These are phyloP conservation scores for Cladosporium sphaerospermum DNA, from an alignment of 2,329 filamentous ascomycete species.

Conservation along the genomic window DNA sequence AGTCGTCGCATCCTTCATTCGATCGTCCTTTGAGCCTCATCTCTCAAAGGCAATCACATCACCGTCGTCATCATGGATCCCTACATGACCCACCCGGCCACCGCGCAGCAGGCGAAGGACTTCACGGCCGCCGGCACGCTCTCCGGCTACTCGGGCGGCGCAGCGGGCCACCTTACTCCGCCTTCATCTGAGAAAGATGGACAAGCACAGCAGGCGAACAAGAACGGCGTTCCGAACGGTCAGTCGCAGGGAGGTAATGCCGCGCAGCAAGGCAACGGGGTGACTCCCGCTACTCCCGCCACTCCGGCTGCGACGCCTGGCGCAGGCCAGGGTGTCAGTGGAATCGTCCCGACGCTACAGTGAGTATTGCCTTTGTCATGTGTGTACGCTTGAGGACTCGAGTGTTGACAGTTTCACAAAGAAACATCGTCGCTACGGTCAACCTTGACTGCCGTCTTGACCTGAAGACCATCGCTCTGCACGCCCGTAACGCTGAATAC, in stretches of 20 bases:
- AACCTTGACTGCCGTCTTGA: conserved; percentile 95
- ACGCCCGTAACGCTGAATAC: conserved; percentile 97
- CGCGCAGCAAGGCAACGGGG: conserved; percentile 43
- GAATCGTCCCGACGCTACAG: conserved; percentile 90
- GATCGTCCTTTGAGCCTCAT: conserved; percentile 7
- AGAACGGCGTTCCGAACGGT: conserved; percentile 45
- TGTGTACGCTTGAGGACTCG: conserved; percentile 26
- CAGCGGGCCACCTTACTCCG: conserved; percentile 69
- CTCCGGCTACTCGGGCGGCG: conserved; percentile 74
- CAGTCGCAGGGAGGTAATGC: conserved; percentile 51
- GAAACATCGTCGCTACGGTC: conserved; percentile 98
- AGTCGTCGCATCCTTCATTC: conserved; percentile 6
- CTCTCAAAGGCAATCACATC: conserved; percentile 9
- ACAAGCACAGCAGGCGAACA: conserved; percentile 43
- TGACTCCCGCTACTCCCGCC: conserved; percentile 72
- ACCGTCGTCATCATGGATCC: conserved; percentile 60
- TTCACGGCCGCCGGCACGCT: conserved; percentile 90
- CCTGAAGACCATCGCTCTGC: conserved; percentile 96
- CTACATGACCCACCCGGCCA: conserved; percentile 83
- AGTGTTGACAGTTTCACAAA: conserved; percentile 40
- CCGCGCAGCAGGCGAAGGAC: conserved; percentile 86
- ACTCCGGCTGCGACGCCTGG: conserved; percentile 90
- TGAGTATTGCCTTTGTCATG: conserved; percentile 59
- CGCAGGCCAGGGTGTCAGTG: conserved; percentile 74
- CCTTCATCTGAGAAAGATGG: conserved; percentile 67